Evolutionary conservation across 1,284 basidiomycete species (phyloP).

Genomic region (Trametes sp.): DNA sequence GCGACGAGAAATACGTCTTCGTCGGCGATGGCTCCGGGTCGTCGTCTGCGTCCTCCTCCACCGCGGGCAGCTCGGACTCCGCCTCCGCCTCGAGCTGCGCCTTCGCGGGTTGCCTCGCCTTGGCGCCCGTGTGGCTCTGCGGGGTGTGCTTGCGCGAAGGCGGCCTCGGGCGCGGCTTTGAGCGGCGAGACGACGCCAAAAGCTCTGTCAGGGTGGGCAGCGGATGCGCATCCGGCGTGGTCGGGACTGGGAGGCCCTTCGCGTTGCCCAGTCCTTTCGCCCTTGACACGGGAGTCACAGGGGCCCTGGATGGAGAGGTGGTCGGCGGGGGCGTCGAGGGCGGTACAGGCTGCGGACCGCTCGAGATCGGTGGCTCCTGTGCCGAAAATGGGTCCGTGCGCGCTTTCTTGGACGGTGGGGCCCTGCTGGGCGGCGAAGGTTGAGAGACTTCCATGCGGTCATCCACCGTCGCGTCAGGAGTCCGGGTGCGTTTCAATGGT

Average conservation of each 20-base stretch:
- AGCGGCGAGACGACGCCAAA: slow-evolving; percentile 45
- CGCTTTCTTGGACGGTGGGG: slow-evolving; percentile 34
- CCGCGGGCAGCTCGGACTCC: slow-evolving; percentile 19
- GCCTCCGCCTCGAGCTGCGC: slow-evolving; percentile 7
- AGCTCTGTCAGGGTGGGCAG: slow-evolving; percentile 46
- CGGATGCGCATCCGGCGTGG: slow-evolving; percentile 36
- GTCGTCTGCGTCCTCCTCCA: slow-evolving; percentile 7
- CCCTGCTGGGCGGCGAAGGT: slow-evolving; percentile 18
- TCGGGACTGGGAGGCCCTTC: slow-evolving; percentile 36
- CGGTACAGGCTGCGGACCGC: slow-evolving; percentile 32
- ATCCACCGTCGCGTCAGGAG: slow-evolving; percentile 25
- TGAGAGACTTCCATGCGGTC: slow-evolving; percentile 24
- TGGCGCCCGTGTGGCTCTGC: slow-evolving; percentile 15
- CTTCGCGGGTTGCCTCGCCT: slow-evolving; percentile 1
- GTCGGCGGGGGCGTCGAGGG: slow-evolving; percentile 39
- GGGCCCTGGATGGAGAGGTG: slow-evolving; percentile 24
- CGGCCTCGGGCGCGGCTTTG: slow-evolving; percentile 44
- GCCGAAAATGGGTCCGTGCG: slow-evolving; percentile 22
- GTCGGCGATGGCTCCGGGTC: slow-evolving; percentile 40
- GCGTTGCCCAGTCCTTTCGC: slow-evolving; percentile 40
- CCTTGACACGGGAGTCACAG: slow-evolving; percentile 28
- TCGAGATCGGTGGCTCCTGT: slow-evolving; percentile 29
- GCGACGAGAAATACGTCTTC: slow-evolving; percentile 53
- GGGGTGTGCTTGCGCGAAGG: slow-evolving; percentile 40
- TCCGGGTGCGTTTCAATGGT: slow-evolving; percentile 32